A percentile compares a stretch with the other conserved stretches of the same genome.
phyloP scores from a whole-genome alignment of 1,139 yeast species.

The Wickerhamomyces sp. region DNA sequence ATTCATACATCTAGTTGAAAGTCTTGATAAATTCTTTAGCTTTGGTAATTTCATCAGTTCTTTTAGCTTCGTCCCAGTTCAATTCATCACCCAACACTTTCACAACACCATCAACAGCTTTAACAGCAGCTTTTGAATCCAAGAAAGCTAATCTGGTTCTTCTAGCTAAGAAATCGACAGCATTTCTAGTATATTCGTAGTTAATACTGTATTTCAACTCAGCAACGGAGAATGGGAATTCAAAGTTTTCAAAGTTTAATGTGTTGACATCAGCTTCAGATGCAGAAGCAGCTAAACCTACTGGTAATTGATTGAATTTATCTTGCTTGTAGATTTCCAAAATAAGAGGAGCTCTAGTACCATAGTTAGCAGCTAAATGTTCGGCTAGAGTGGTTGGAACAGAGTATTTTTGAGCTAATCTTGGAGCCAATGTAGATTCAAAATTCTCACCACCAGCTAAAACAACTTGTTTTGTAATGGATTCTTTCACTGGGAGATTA shows the following conservation, averaged over 20 bases:
- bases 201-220: constrained; percentile 80
- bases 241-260: constrained; percentile 40
- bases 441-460: constrained; percentile 78
- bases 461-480: constrained; percentile 59
- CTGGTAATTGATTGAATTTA: constrained; percentile 55
- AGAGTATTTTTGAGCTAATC: constrained; percentile 75
- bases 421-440: constrained; percentile 65
- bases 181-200: constrained; percentile 84
- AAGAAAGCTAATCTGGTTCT: constrained; percentile 91
- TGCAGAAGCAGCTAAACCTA: constrained; percentile 47
- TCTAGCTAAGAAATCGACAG: constrained; percentile 87
- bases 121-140: constrained; percentile 80
- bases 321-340: constrained; percentile 57
- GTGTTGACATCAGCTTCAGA: constrained; percentile 14
- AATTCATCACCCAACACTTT: constrained; percentile 79
- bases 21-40: constrained; percentile 57
- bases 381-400: constrained; percentile 74
- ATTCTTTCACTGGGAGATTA: constrained; percentile 42
- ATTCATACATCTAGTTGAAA: constrained; percentile 16
- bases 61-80: constrained; percentile 63
- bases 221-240: constrained; percentile 89
- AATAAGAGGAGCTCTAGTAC: constrained; percentile 81
- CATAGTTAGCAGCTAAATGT: constrained; percentile 84
- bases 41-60: constrained; percentile 49
- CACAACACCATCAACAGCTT: constrained; percentile 80